A percentile compares a stretch with the other conserved stretches of the same genome.
Conservation (phyloP, 2,329 filamentous ascomycete genomes). For the Sporothrix brasiliensis region DNA sequence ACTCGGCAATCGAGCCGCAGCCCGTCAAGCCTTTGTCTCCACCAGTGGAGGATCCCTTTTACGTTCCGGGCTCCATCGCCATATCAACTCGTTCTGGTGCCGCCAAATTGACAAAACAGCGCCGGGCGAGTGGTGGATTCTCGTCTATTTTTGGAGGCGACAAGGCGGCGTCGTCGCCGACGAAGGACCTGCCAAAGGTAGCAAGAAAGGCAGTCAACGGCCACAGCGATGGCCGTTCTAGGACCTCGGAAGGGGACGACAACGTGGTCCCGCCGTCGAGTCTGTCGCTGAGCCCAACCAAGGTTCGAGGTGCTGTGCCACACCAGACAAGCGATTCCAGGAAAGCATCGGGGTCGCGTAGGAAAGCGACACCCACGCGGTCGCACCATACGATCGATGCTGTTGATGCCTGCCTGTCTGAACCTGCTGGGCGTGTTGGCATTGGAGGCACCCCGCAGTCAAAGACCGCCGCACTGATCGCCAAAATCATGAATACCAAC, state of each 20-base stretch:
- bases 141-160: slow-evolving; percentile 30
- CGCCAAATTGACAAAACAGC: slow-evolving; percentile 30
- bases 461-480: slow-evolving; percentile 33
- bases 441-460: slow-evolving; percentile 30
- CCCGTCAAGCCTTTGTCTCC: slow-evolving; percentile 29
- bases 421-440: slow-evolving; percentile 23
- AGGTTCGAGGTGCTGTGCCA: background rate
- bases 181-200: slow-evolving; percentile 24
- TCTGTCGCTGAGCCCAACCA: slow-evolving; percentile 21
- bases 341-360: background rate
- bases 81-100: background rate
- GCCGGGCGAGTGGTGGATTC: slow-evolving; percentile 26
- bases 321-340: background rate
- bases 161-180: slow-evolving; percentile 12
- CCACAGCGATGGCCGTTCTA: background rate
- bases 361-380: slow-evolving; percentile 9
- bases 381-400: background rate
- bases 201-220: slow-evolving; percentile 26
- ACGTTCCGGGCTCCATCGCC: background rate
- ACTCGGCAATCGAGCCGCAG: slow-evolving; percentile 26
- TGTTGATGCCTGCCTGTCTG: background rate
- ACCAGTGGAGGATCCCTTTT: slow-evolving; percentile 25
- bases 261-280: slow-evolving; percentile 16
- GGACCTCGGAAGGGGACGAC: background rate
- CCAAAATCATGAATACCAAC: slow-evolving; percentile 32